These are phyloP conservation scores for Cutaneotrichosporon arboriforme DNA, from an alignment of 1,284 basidiomycete genomes.

Conservation along the genomic window DNA sequence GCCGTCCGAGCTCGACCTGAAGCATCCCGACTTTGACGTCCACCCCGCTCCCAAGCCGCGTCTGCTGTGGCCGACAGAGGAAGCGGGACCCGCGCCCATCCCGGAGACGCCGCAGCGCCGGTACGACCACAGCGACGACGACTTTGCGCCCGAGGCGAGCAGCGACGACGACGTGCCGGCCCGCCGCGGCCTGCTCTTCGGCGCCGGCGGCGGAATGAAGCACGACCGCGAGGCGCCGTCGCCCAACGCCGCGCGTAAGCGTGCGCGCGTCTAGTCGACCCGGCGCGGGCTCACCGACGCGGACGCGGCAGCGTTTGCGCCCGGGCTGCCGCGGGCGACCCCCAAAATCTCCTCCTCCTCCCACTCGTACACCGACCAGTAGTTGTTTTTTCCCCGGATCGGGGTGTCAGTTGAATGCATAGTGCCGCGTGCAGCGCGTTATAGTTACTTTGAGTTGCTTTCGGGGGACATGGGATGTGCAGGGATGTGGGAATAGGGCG, in stretches of 20 bases:
- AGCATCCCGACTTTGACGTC: conserved; percentile 37
- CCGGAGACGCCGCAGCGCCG: conserved; percentile 2
- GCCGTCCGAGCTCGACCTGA: conserved; percentile 24
- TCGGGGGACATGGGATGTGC: no score
- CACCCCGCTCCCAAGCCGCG: conserved; percentile 39
- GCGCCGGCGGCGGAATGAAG: not conserved
- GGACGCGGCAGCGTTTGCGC: no score
- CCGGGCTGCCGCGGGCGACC: no score
- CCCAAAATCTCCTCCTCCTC: no score
- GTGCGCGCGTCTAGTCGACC: not conserved
- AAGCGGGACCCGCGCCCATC: not conserved
- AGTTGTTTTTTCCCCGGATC: not conserved
- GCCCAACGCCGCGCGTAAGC: not conserved
- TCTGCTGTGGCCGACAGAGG: conserved; percentile 33
- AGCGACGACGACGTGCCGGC: conserved; percentile 7
- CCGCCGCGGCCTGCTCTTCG: conserved; percentile 16
- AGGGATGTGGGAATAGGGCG: no score
- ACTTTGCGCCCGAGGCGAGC: conserved; percentile 2
- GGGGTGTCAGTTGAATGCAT: not conserved
- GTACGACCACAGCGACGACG: conserved; percentile 6
- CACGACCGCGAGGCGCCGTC: conserved; percentile 1
- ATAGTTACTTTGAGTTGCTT: no score
- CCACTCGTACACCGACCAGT: not conserved
- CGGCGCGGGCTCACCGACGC: no score
- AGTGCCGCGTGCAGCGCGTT: not conserved